phyloP scores from a whole-genome alignment of 176 grass and related monocot species.

The Aegilops longissima region DNA sequence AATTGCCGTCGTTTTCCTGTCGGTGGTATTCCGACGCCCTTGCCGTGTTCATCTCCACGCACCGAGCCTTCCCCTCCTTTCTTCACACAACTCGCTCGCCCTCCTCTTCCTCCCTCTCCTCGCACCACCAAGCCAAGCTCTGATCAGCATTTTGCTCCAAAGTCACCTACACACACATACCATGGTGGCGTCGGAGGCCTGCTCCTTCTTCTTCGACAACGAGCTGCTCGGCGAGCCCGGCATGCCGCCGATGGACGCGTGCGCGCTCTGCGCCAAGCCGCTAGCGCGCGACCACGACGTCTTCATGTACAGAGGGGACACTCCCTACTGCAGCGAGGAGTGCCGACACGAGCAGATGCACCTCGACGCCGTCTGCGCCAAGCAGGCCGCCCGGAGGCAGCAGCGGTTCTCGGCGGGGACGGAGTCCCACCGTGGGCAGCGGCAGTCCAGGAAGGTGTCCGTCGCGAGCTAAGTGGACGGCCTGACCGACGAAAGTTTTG shows the following conservation, averaged over 20 bases:
- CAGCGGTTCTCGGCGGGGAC: background rate
- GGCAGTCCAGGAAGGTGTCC: conserved; percentile 20
- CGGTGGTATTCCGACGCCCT: background rate
- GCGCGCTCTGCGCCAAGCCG: conserved; percentile 55
- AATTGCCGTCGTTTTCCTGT: too few species aligned
- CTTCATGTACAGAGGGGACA: conserved; percentile 83
- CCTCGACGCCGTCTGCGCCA: conserved; percentile 32
- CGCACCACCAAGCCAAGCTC: too few species aligned
- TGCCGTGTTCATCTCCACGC: background rate
- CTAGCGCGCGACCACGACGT: conserved; percentile 54
- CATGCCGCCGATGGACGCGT: conserved; percentile 41
- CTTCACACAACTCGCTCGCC: too few species aligned
- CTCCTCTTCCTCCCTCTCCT: too few species aligned
- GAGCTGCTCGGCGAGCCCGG: conserved; percentile 10
- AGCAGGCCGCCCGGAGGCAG: conserved; percentile 3
- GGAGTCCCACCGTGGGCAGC: background rate
- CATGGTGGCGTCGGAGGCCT: background rate
- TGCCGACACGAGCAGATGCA: conserved; percentile 76
- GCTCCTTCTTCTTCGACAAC: conserved; percentile 50
- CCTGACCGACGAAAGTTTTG: background rate
- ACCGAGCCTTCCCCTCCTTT: too few species aligned
- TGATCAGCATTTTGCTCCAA: background rate
- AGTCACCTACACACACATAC: background rate
- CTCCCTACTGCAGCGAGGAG: conserved; percentile 79
- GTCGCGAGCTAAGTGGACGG: background rate